Conservation (phyloP, 495 filamentous ascomycete genomes). For the Hyaloscypha variabilis region DNA sequence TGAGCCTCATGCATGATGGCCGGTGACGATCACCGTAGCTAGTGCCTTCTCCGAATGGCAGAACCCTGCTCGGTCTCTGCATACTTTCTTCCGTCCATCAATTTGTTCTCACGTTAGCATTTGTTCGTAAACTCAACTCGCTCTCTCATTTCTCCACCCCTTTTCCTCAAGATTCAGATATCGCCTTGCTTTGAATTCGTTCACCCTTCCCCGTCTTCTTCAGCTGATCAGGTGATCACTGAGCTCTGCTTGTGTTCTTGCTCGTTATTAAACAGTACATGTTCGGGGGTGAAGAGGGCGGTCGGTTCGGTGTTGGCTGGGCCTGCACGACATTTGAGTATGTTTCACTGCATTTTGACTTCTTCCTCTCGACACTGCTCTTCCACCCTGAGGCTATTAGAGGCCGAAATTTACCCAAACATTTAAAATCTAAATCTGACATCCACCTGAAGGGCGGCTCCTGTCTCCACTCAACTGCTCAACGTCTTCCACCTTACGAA, state of each 20-base stretch:
- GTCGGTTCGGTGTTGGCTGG: background rate
- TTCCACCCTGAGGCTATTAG: background rate
- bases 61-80: background rate
- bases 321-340: slow-evolving; percentile 18
- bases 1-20: background rate
- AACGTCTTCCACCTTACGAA: background rate
- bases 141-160: slow-evolving; percentile 10
- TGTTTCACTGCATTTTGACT: slow-evolving; percentile 23
- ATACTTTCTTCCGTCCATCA: slow-evolving; percentile 13
- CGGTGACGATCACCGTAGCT: slow-evolving; percentile 9
- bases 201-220: slow-evolving; percentile 13
- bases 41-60: background rate
- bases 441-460: background rate
- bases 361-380: background rate
- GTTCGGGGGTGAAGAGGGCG: background rate
- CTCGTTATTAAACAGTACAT: slow-evolving; percentile 3
- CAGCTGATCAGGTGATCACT: slow-evolving; percentile 9
- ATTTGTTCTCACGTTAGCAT: slow-evolving; percentile 7
- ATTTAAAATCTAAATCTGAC: background rate
- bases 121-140: slow-evolving; percentile 7
- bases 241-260: slow-evolving; percentile 16
- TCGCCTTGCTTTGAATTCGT: slow-evolving; percentile 16
- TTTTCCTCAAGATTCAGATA: background rate
- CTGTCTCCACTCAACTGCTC: background rate
- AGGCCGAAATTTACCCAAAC: background rate